phyloP scores from a whole-genome alignment of 305 asterid genomes.

The Solanum chacoense region DNA sequence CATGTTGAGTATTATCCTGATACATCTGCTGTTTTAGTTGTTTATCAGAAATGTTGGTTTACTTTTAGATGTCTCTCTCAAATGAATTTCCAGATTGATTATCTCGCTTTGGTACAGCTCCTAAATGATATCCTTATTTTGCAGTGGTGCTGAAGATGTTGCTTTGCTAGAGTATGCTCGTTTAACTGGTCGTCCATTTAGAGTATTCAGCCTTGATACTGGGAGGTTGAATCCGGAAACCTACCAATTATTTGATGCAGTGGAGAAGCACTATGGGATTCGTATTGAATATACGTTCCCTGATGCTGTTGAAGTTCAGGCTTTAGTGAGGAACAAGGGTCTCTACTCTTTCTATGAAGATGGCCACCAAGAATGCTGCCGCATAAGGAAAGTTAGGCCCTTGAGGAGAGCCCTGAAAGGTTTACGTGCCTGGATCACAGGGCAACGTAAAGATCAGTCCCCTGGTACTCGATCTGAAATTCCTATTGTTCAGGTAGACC shows the following conservation, averaged over 20 bases:
- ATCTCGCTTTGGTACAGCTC: neutral
- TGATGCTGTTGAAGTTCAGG: slow-evolving; percentile 41
- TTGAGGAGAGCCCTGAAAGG: slow-evolving; percentile 74
- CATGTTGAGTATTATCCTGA: neutral
- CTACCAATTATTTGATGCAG: slow-evolving; percentile 55
- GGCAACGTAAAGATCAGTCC: slow-evolving; percentile 93
- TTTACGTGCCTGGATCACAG: slow-evolving; percentile 89
- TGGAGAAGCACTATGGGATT: slow-evolving; percentile 61
- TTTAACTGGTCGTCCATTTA: slow-evolving; percentile 61
- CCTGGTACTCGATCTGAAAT: slow-evolving; percentile 87
- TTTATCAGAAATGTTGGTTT: neutral
- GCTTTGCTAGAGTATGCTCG: slow-evolving; percentile 82
- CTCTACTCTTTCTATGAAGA: slow-evolving; percentile 88
- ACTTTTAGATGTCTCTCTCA: neutral
- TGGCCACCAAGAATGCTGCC: slow-evolving; percentile 96
- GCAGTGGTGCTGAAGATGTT: slow-evolving; percentile 94
- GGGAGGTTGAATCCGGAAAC: slow-evolving; percentile 80
- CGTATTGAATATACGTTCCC: slow-evolving; percentile 75
- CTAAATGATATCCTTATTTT: neutral
- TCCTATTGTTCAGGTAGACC: slow-evolving; percentile 81
- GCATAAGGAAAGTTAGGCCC: slow-evolving; percentile 84
- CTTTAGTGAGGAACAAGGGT: slow-evolving; percentile 57
- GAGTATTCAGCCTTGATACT: slow-evolving; percentile 85
- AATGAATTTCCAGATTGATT: neutral
- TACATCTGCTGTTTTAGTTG: neutral